A percentile compares a stretch with the other conserved stretches of the same genome.
phyloP scores from a whole-genome alignment of 2,329 filamentous ascomycete genomes.

The Fusarium marasasianum region DNA sequence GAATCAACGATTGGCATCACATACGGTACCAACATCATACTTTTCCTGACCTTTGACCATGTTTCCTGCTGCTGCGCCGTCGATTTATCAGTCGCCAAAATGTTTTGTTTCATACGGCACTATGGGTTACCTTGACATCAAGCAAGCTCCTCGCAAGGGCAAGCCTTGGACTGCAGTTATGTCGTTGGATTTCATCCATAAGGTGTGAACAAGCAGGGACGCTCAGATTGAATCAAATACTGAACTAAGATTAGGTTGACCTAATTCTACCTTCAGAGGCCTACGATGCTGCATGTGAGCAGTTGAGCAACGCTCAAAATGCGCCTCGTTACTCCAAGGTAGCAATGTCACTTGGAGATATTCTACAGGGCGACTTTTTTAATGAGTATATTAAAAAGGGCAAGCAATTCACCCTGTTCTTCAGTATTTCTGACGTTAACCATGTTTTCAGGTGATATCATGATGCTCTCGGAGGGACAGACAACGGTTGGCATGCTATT shows the following conservation, averaged over 20 bases:
- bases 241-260: constrained; percentile 60
- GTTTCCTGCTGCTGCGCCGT: constrained; percentile 56
- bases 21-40: background rate
- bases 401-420: constrained; percentile 45
- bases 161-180: constrained; percentile 79
- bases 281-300: constrained; percentile 62
- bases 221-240: background rate
- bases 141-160: constrained; percentile 75
- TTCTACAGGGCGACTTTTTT: constrained; percentile 82
- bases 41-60: constrained; percentile 45
- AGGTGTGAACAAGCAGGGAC: constrained; percentile 53
- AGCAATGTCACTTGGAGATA: constrained; percentile 74
- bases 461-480: constrained; percentile 85
- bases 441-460: constrained; percentile 69
- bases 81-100: constrained; percentile 68
- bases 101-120: constrained; percentile 77
- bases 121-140: constrained; percentile 75
- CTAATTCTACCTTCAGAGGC: constrained; percentile 75
- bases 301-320: constrained; percentile 54
- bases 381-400: constrained; percentile 85
- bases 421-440: background rate
- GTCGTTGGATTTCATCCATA: constrained; percentile 73
- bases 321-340: constrained; percentile 70
- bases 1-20: background rate
- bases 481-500: constrained; percentile 77